Evolutionary conservation across 2,329 filamentous ascomycete species (phyloP).

Genomic region (Colletotrichum lupini): DNA sequence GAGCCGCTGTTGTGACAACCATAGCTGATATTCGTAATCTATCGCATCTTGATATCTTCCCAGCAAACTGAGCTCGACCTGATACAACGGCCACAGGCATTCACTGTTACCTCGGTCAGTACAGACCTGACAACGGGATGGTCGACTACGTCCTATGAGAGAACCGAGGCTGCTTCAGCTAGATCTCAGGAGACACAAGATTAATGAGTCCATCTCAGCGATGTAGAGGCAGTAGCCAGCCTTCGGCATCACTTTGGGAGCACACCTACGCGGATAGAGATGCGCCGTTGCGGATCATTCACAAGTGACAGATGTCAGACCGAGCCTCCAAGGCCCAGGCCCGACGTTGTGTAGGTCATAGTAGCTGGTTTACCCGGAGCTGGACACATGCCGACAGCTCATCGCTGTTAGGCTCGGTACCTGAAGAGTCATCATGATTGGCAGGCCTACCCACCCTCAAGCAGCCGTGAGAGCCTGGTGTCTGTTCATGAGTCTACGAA

Average conservation of each 20-base stretch:
- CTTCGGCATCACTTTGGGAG: not conserved
- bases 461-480: not conserved
- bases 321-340: conserved; percentile 1
- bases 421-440: not conserved
- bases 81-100: not conserved
- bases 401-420: not conserved
- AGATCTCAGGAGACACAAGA: not conserved
- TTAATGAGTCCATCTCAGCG: not conserved
- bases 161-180: not conserved
- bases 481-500: not conserved
- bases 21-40: not conserved
- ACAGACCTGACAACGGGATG: not conserved
- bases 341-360: not conserved
- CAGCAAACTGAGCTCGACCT: not conserved
- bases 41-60: not conserved
- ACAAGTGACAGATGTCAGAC: conserved; percentile 25
- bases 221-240: not conserved
- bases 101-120: not conserved
- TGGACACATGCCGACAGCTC: not conserved
- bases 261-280: not conserved
- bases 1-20: not conserved
- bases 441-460: not conserved
- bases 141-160: not conserved
- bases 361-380: not conserved
- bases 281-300: conserved; percentile 10